Base-by-base conservation (phyloP, 768 basidiomycete genomes). In the Lentinula guzmanii region DNA sequence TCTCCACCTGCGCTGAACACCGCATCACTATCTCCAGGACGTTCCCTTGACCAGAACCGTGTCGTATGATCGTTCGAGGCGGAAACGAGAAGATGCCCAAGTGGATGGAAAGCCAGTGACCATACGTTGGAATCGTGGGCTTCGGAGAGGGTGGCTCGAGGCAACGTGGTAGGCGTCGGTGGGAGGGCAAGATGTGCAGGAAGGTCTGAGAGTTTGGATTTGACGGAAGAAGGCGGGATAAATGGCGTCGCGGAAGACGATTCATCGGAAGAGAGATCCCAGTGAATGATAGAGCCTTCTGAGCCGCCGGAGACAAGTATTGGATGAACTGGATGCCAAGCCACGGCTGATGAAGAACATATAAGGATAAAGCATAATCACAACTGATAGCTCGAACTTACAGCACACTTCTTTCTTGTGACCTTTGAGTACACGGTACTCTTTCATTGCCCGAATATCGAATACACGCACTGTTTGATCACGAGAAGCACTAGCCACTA, bases 61-160 rank as follows among this genome's bases (percentile, higher is more conserved):
- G 96, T 97, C 5, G 97, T 98, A 76, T 95, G 93, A 78, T 99
- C 97, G 77, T 97, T 98, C n/a, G 91, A 91, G 9, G 90, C 97
- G 64, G 86, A 89, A 63, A 89, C 94, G 67, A 99, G 87, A 67
- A 98, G 82, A 74, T 98, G 95, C 0, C 97, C 96, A 15, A 98
- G 84, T 0, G 96, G 95, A 74, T 98, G 95, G 82, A 87, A 99
- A 3, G 93, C 86, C 64, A 99, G 84, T 0, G 93, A 86, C 93
- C 95, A 98, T 64, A 99, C 93, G 72, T 95, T 95, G 34, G 92
- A 93, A 77, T 99, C 97, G 80, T 99, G 97, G 8, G 97, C 97
- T 70, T 93, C 90, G n/a, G 90, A 88, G 66, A 99, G 86, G 13
- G 86, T 89, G 5, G 93, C 90, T 56, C 91, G 87, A 0, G 94